A percentile compares a stretch with the other conserved stretches of the same genome.
Conservation (phyloP, 169 alveolate species). For the Plasmodium gonderi region DNA sequence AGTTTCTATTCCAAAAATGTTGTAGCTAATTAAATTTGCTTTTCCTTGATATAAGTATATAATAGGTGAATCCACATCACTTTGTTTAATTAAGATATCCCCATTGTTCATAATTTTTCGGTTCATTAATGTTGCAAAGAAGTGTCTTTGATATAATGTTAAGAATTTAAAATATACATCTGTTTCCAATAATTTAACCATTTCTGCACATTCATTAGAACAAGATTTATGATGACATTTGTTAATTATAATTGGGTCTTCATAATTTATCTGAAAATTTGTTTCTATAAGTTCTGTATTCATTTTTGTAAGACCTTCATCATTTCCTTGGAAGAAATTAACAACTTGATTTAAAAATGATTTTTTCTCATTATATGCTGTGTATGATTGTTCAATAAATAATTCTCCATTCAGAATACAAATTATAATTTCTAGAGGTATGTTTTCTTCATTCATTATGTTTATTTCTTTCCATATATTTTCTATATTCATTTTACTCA, state of each 20-base stretch:
- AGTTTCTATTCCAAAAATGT: conserved; percentile 66
- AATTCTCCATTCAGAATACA: conserved; percentile 64
- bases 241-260: conserved; percentile 64
- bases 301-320: conserved; percentile 37
- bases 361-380: conserved; percentile 24
- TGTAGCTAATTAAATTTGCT: conserved; percentile 60
- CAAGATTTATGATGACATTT: conserved; percentile 57
- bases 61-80: conserved; percentile 34
- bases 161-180: conserved; percentile 41
- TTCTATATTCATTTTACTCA: conserved; percentile 14
- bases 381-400: conserved; percentile 51
- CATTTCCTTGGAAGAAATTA: conserved; percentile 65
- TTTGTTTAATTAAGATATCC: conserved; percentile 26
- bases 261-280: conserved; percentile 29
- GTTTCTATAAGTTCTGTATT: conserved; percentile 41
- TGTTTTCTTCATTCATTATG: conserved; percentile 60
- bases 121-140: conserved; percentile 70
- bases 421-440: conserved; percentile 60
- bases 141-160: conserved; percentile 72
- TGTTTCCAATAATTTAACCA: conserved; percentile 32
- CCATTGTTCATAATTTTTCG: conserved; percentile 15
- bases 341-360: conserved; percentile 70
- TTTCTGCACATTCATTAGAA: conserved; percentile 34
- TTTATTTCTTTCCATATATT: conserved; percentile 67
- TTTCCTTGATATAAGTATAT: conserved; percentile 43